Evolutionary conservation across 768 basidiomycete genomes (phyloP).

Genomic region (Kwoniella bestiolae): DNA sequence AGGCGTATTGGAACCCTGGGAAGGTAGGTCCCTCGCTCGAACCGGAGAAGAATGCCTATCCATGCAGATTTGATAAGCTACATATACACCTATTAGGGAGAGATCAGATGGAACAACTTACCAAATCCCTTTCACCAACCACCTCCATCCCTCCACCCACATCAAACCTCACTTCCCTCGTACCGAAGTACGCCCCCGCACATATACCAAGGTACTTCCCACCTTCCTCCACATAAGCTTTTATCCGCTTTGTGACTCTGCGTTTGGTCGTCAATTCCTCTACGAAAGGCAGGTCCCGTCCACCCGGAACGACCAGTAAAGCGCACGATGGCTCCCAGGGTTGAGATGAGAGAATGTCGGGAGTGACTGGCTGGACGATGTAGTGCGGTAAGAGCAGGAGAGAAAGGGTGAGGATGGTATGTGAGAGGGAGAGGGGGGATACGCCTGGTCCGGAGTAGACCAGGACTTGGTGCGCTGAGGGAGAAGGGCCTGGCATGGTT

Average conservation of each 20-base stretch:
- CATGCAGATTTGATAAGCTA: neutral
- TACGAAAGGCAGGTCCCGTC: constrained; percentile 61
- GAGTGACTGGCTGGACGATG: constrained; percentile 72
- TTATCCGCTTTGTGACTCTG: constrained; percentile 61
- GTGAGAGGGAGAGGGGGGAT: constrained; percentile 47
- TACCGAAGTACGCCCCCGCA: constrained; percentile 65
- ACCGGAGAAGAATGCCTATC: constrained; percentile 60
- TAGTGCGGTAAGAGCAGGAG: constrained; percentile 71
- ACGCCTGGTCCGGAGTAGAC: constrained; percentile 54
- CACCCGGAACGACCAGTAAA: constrained; percentile 76
- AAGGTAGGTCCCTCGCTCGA: constrained; percentile 59
- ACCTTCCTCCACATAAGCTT: constrained; percentile 68
- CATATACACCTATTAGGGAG: no score
- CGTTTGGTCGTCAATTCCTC: constrained; percentile 54
- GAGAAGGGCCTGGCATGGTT: constrained; percentile 45
- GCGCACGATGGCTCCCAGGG: constrained; percentile 81
- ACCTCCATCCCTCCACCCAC: constrained; percentile 58
- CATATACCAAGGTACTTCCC: constrained; percentile 74
- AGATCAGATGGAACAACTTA: constrained; percentile 29
- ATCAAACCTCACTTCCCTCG: constrained; percentile 59
- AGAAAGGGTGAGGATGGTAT: constrained; percentile 49
- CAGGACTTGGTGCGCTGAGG: constrained; percentile 48
- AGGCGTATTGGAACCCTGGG: constrained; percentile 60
- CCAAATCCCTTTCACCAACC: constrained; percentile 58
- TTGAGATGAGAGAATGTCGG: constrained; percentile 65